Conservation (phyloP, 177 flowering plant genomes). For the Vitis hybrid region DNA sequence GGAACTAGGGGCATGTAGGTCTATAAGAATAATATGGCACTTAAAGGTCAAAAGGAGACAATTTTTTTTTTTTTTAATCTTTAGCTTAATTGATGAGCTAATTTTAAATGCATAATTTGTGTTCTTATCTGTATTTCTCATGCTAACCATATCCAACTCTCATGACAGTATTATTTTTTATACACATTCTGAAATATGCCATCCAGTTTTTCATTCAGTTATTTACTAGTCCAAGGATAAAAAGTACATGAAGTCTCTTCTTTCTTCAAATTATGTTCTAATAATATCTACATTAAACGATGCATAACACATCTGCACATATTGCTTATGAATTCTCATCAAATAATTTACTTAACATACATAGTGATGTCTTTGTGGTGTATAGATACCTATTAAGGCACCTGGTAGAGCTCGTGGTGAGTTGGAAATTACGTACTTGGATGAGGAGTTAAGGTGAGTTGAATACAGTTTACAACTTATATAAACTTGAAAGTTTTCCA, state of each 20-base stretch:
- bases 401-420: conserved; percentile 76
- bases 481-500: too few relatives aligned
- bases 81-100: too few relatives aligned
- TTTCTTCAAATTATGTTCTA: neutral
- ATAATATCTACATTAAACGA: neutral
- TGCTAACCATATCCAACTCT: too few relatives aligned
- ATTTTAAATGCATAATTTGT: too few relatives aligned
- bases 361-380: neutral
- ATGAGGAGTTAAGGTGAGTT: conserved; percentile 77
- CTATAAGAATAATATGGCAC: too few relatives aligned
- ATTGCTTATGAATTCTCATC: neutral
- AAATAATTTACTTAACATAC: neutral
- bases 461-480: neutral
- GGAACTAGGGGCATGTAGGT: too few relatives aligned
- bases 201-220: neutral
- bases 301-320: neutral
- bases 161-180: too few relatives aligned
- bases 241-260: too few relatives aligned
- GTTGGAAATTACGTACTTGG: conserved; percentile 82
- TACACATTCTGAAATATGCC: too few relatives aligned
- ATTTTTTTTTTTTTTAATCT: too few relatives aligned
- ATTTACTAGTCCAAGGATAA: neutral
- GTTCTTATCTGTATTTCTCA: too few relatives aligned
- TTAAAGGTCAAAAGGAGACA: too few relatives aligned
- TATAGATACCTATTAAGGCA: conserved; percentile 84